Evolutionary conservation across 139 green algal species (phyloP), one percentile per base, ranked within the genome.

Genomic region (Tetraselmis chui): DNA sequence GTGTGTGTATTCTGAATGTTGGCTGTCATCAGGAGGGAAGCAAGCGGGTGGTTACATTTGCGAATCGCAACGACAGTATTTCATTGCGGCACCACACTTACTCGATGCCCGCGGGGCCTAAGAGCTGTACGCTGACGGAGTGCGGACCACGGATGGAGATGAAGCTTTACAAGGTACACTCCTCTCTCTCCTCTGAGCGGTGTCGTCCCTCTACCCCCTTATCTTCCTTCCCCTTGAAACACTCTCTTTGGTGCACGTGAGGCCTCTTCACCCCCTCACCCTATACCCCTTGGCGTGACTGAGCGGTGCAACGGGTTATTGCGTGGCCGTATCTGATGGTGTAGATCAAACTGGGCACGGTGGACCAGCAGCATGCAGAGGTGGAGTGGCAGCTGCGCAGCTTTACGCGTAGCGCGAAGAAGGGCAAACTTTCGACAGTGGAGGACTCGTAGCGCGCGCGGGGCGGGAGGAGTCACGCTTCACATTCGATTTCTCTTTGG

Each of bases 41-140:
- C 85, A 98, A 98, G 84, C 92, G 95, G 2, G 87, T 98, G 29
- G 92, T 98, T 74, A 97, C 94, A 1, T 96, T 98, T 85, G 93
- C 91, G 76, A 91, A 90, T 75, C 85, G 91, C 29, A 86, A 84
- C 1, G 96, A 99, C 87, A 98, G 91, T 86, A 94, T 99, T 31
- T 96, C 89, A 30, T 97, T 99, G 84, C 84, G 95, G 30, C 95
- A 98, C 88, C 94, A 98, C 89, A 93, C 90, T 1, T 98, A 96
- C 85, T 82, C 85, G 1, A 91, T 91, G 88, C 94, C 94, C 32
- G 91, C 91, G 76, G 94, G 95, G 1, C 82, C 87, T 2, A 92
- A 92, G 78, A 92, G 80, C 45, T 80, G 96, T 0, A 86, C 92
- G 74, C 84, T 98, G 26, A 97, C 89, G 75, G 95, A 98, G 89